Base-by-base conservation (phyloP, 169 alveolate species). In the Plasmodium reichenowi region DNA sequence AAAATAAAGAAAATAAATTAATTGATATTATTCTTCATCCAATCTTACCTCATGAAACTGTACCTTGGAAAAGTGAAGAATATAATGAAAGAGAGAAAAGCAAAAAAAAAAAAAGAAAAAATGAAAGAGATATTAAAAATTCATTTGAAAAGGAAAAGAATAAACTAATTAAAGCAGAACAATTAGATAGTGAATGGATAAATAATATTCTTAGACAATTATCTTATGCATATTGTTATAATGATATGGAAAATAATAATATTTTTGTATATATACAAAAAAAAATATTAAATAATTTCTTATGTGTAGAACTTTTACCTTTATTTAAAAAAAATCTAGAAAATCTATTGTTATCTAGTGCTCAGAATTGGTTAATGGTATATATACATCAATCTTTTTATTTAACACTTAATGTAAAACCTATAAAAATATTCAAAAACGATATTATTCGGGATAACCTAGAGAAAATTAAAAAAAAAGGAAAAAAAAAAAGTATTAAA, bases 21-120 rank as follows among this genome's bases (percentile, higher is more conserved):
- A 68, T 94, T 38, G 22, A 92, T 50, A 45, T 91, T 17, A 88
- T 91, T 20, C 47, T 94, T 20, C 96, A 94, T 73, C 96, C 96
- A 12, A 59, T 94, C 22, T 83, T 85, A 47, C 94, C 93, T 9
- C 50, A 58, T 9, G 96, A 94, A 86, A 75, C 59, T 17, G 78
- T 93, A 13, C 89, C 94, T 1, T 88, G 93, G 93, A 89, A 78
- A 88, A 64, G 45, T 43, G 95, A 94, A 24, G 92, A 76, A 12
- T 94, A 76, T 68, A 56, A 67, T 26, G 93, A 88, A 47, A 87
- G 96, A n/a, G 91, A 90, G 26, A 72, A 78, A 78, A 48, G 74
- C 20, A 88, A 92, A 54, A 92, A 93, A 89, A 88, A 92, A 72
- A 91, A 88, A 72, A 73, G 59, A 76, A 54, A 78, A 76, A 47